These are phyloP conservation scores for Blastomyces gilchristii DNA, from an alignment of 2,329 filamentous ascomycete genomes.

Conservation along the genomic window DNA sequence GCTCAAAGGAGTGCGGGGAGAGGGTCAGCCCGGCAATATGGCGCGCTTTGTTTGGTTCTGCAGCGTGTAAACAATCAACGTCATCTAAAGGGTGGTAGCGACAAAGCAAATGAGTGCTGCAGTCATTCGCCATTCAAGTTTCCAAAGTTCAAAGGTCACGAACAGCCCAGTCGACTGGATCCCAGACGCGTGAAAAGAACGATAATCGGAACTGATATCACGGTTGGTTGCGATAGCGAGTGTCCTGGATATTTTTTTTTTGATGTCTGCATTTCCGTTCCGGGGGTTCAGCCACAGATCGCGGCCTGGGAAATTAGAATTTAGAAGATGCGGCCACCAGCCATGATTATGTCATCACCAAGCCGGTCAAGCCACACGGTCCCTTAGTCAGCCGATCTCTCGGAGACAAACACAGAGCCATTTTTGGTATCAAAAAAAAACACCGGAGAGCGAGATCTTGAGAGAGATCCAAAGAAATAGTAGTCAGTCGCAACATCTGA, in stretches of 20 bases:
- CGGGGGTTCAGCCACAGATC: slow-evolving; percentile 1
- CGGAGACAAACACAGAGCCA: not conserved
- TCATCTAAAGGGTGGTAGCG: slow-evolving; percentile 1
- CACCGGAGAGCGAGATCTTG: too few species aligned
- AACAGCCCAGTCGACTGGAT: not conserved
- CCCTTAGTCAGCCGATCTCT: not conserved
- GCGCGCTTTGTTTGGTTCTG: not conserved
- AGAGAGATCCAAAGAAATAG: too few species aligned
- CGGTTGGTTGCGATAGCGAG: not conserved
- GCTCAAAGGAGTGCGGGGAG: not conserved
- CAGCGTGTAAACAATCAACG: slow-evolving; percentile 4
- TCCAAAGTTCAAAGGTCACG: not conserved
- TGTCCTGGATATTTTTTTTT: not conserved
- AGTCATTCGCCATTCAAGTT: not conserved
- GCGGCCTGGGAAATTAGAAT: slow-evolving; percentile 4
- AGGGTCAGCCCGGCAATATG: not conserved
- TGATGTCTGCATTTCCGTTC: not conserved
- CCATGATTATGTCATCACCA: not conserved
- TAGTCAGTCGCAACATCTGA: too few species aligned
- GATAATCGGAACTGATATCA: not conserved
- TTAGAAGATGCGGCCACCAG: not conserved
- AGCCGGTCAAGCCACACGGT: not conserved
- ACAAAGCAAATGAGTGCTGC: not conserved
- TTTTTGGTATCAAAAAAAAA: too few species aligned
- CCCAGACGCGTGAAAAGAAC: not conserved